These are phyloP conservation scores for Dipteronia sinensis DNA, from an alignment of 345 rosid species.

Conservation along the genomic window DNA sequence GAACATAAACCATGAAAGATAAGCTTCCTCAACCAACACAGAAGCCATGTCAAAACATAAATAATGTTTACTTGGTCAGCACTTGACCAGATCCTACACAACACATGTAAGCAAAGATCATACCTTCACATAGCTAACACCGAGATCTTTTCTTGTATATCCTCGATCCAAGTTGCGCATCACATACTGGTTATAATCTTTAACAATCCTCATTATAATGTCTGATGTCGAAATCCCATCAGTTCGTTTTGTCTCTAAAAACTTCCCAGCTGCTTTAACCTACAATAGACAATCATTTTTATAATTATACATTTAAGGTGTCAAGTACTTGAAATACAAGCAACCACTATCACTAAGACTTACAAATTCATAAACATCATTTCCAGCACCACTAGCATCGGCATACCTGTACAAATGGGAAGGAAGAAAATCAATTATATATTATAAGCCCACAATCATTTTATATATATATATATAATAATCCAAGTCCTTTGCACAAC, in stretches of 20 bases:
- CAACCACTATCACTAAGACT: slow-evolving; percentile 33
- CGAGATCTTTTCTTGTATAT: slow-evolving; percentile 89
- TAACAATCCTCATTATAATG: slow-evolving; percentile 90
- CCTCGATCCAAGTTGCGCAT: slow-evolving; percentile 92
- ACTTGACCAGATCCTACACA: neutral
- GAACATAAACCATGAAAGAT: neutral
- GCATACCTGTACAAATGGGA: slow-evolving; percentile 59
- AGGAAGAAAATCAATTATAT: slow-evolving; percentile 1
- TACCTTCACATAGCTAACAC: slow-evolving; percentile 92
- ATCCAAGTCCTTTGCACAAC: too few species aligned
- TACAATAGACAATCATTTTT: slow-evolving; percentile 30
- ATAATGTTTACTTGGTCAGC: neutral
- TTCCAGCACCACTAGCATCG: slow-evolving; percentile 88
- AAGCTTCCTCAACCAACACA: slow-evolving; percentile 13
- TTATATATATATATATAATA: too few species aligned
- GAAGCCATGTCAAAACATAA: neutral
- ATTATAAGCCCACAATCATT: neutral
- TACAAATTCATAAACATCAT: slow-evolving; percentile 94
- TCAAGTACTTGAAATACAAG: slow-evolving; percentile 12
- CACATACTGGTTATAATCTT: slow-evolving; percentile 94
- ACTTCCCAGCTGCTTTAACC: slow-evolving; percentile 88
- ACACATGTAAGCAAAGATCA: slow-evolving; percentile 16
- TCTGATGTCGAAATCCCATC: slow-evolving; percentile 95
- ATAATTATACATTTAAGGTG: slow-evolving; percentile 5
- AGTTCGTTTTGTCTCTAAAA: slow-evolving; percentile 89